Percentiles rank a stretch among this genome's conserved stretches.
These are phyloP conservation scores for Litsea cubeba DNA, from an alignment of 164 flowering plant genomes.

Conservation along the genomic window DNA sequence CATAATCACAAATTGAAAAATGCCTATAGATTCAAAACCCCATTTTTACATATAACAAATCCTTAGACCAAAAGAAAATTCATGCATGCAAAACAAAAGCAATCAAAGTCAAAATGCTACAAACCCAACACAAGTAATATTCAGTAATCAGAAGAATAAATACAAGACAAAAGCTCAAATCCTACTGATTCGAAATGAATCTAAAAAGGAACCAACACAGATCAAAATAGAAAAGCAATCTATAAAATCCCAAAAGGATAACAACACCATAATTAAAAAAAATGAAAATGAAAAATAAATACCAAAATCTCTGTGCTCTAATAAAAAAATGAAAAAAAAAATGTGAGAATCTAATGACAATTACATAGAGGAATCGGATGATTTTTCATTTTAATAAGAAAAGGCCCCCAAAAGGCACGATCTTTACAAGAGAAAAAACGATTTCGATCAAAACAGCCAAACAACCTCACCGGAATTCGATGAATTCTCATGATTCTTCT, in stretches of 20 bases:
- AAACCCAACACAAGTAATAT: background rate
- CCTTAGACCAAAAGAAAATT: background rate
- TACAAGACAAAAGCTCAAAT: background rate
- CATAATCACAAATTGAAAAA: background rate
- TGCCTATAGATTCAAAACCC: background rate
- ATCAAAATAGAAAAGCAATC: background rate
- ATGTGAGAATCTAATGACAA: background rate
- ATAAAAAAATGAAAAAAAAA: background rate
- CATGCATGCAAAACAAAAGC: background rate
- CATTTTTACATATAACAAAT: background rate
- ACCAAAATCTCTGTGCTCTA: background rate
- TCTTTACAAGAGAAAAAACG: background rate
- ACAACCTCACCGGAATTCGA: constrained; percentile 12
- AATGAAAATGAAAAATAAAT: too few species aligned
- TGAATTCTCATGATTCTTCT: constrained; percentile 20
- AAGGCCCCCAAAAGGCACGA: background rate
- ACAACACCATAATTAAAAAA: background rate
- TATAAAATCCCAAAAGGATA: background rate
- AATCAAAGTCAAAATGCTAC: background rate
- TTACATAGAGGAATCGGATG: background rate
- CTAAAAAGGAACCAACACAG: too few species aligned
- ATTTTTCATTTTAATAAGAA: too few species aligned
- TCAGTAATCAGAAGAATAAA: background rate
- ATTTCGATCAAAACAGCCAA: background rate
- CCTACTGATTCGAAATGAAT: background rate